Percentiles rank a stretch among this genome's conserved stretches.
These are phyloP conservation scores for Sphaceloma murrayae DNA, from an alignment of 2,329 filamentous ascomycete genomes.

Conservation along the genomic window DNA sequence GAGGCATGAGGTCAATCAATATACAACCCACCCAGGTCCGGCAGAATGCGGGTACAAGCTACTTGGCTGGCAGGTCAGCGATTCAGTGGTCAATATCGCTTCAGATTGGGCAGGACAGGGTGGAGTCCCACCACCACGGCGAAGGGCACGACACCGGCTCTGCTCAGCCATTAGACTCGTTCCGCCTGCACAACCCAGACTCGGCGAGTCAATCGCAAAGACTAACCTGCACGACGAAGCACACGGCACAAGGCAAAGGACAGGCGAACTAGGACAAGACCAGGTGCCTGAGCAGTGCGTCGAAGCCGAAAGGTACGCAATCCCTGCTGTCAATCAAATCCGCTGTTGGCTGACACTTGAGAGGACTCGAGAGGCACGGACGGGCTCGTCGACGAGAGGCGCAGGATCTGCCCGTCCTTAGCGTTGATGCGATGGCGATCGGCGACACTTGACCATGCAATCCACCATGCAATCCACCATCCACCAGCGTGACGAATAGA, in stretches of 20 bases:
- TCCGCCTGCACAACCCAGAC: constrained; percentile 5
- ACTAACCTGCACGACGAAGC: neutral
- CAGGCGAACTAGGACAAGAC: constrained; percentile 17
- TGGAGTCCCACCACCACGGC: neutral
- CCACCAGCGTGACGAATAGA: constrained; percentile 16
- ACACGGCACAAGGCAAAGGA: constrained; percentile 12
- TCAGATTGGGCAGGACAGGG: constrained; percentile 12
- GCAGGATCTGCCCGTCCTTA: constrained; percentile 19
- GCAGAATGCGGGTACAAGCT: constrained; percentile 14
- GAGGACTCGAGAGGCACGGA: constrained; percentile 17
- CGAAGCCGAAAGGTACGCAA: constrained; percentile 18
- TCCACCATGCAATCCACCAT: constrained; percentile 8
- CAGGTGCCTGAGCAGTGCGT: constrained; percentile 19
- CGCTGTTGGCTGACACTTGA: constrained; percentile 17
- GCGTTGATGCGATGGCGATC: constrained; percentile 19
- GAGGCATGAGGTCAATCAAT: constrained; percentile 17
- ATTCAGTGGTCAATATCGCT: constrained; percentile 15
- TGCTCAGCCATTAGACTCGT: constrained; percentile 3
- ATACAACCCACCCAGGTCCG: constrained; percentile 15
- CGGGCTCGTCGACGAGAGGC: constrained; percentile 15
- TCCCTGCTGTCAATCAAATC: constrained; percentile 20
- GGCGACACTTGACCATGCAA: constrained; percentile 15
- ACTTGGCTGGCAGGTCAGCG: constrained; percentile 9
- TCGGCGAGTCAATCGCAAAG: neutral
- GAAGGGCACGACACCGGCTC: constrained; percentile 7